Base-by-base conservation (phyloP, 306 rosid genomes). In the Prunus mume region DNA sequence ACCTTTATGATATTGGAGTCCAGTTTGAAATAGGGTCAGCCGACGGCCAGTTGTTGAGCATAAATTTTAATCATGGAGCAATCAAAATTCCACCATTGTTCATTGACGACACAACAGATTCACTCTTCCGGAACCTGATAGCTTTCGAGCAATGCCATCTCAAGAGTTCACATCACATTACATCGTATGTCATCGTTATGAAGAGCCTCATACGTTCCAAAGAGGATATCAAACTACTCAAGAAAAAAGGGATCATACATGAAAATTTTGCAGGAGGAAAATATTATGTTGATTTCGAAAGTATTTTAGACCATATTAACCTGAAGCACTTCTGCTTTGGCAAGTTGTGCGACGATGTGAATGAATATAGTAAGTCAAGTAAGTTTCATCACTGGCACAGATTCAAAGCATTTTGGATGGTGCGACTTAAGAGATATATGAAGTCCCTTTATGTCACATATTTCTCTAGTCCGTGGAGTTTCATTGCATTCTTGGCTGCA, bases 121-220 rank as follows among this genome's bases (percentile, higher is more conserved):
- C 73, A 3, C 30, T 74, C 41, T 66, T 74, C 80, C 76, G 81
- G 70, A 83, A 79, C 10, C 67, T 79, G 75, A 83, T 79, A 28
- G 81, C 86, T 57, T 83, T 83, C 75, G 86, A 83, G 30, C 83
- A 83, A 49, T 71, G 62, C 66, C 64, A 81, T 65, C 72, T 79
- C 13, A 78, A 43, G 10, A 79, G 45, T 49, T 55, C 8, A 17
- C 60, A 73, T 24, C 65, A 79, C 65, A 62, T 83, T 68, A 83
- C 83, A 75, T 83, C 83, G 2, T 79, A 83, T 83, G 81, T 75
- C 45, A 22, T 83, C 68, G 55, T 83, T 11, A 78, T 83, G 62
- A 69, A 45, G n/a, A 83, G 83, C 9, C 62, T 79, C 75, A 18
- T 83, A 17, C 72, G 86, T 71, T 83, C 78, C 20, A 2, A 9